These are phyloP conservation scores for Podaxis sp. DNA, from an alignment of 768 basidiomycete species.

Conservation along the genomic window DNA sequence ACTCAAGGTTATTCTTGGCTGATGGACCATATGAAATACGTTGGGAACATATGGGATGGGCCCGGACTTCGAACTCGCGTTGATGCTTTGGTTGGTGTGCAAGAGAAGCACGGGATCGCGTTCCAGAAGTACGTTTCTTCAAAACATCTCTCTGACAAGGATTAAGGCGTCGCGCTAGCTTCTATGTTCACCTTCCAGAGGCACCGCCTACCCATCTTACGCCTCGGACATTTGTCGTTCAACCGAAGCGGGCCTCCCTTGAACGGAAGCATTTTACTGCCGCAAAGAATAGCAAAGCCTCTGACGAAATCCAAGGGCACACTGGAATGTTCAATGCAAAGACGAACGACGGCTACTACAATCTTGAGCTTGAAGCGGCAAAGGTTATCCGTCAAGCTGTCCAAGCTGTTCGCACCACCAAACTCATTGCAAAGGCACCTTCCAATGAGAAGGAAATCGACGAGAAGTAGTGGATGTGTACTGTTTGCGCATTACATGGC, in stretches of 20 bases:
- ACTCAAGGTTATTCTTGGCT: constrained; percentile 71
- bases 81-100: constrained; percentile 58
- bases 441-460: neutral
- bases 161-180: constrained; percentile 43
- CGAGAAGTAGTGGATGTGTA: no score
- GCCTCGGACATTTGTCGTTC: constrained; percentile 74
- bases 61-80: constrained; percentile 59
- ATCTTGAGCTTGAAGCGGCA: constrained; percentile 70
- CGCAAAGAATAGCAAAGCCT: constrained; percentile 62
- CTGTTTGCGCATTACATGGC: neutral
- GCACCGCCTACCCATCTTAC: constrained; percentile 53
- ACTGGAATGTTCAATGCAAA: constrained; percentile 82
- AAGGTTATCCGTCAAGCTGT: constrained; percentile 62
- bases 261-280: constrained; percentile 58
- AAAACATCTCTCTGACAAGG: neutral
- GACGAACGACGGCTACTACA: constrained; percentile 90
- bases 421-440: neutral
- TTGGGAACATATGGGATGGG: constrained; percentile 84
- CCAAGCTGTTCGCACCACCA: constrained; percentile 17
- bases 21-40: constrained; percentile 88
- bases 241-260: constrained; percentile 57
- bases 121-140: constrained; percentile 66
- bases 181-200: constrained; percentile 78
- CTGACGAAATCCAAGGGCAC: constrained; percentile 83
- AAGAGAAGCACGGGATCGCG: constrained; percentile 59